Evolutionary conservation across 2,329 filamentous ascomycete species (phyloP), one percentile per base, ranked within the genome.

Genomic region (Lasiodiplodia sp.): DNA sequence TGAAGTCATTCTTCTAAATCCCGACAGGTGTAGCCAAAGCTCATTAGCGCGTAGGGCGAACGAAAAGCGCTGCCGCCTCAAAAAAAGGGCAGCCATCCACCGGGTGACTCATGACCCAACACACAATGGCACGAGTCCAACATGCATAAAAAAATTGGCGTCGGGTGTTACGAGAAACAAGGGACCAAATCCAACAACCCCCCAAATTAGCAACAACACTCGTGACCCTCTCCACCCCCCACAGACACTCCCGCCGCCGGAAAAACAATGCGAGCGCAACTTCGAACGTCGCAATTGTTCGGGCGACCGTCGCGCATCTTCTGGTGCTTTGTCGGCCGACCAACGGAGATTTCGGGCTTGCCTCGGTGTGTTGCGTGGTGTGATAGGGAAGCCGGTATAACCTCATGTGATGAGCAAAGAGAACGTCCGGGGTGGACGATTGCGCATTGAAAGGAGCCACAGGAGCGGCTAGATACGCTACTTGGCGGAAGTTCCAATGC

Each of bases 251-350:
- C 14, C 55, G 55, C 18, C 34, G 31, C 55, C 23, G 31, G 23
- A 21, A 21, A n/a, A 31, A 18, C 52, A 44, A 14, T n/a, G 34
- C 34, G 12, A 16, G n/a, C 55, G 34, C 55, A 57, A 57, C 55
- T 57, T 57, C 55, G 14, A 57, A 57, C 55, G 55, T 57, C 55
- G 55, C 55, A 57, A 40, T 21, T 16, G 12, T 18, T 57, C 55
- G 55, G 55, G 21, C 55, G 55, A 57, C 55, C 18, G 12, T 57
- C 34, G 55, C 44, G 44, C 44, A n/a, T 21, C 44, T 8, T n/a
- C 44, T 47, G 44, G 44, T 11, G n/a, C 18, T 21, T n/a, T 18
- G n/a, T 47, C 44, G 44, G 44, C 44, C 44, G 44, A 47, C 44
- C 44, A 47, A 21, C 44, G 44, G 44, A 47, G 44, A 47, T 47